Conservation (phyloP, 179 eudicot species). For the Corrigiola litoralis region DNA sequence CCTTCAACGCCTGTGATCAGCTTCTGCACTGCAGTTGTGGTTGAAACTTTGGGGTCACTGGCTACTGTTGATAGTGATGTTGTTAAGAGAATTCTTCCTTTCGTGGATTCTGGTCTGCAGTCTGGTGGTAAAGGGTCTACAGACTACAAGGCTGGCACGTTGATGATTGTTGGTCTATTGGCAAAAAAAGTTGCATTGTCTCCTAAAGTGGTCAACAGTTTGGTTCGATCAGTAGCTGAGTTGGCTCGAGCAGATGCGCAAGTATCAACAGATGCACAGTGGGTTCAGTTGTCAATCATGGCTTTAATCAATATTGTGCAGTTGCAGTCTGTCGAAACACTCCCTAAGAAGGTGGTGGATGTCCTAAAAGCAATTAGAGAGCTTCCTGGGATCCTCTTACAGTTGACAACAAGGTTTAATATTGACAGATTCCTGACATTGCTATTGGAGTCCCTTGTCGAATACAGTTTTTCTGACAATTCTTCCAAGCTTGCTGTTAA, state of each 20-base stretch:
- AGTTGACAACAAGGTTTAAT: constrained; percentile 63
- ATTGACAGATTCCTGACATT: constrained; percentile 62
- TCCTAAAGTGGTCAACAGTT: constrained; percentile 55
- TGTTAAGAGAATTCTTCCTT: constrained; percentile 79
- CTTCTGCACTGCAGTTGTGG: constrained; percentile 75
- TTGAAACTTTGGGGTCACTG: constrained; percentile 65
- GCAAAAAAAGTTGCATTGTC: constrained; percentile 64
- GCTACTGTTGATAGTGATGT: constrained; percentile 45
- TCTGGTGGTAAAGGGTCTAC: constrained; percentile 40
- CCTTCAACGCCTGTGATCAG: constrained; percentile 55
- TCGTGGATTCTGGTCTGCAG: constrained; percentile 58
- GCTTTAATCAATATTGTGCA: constrained; percentile 72
- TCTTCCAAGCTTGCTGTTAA: constrained; percentile 39
- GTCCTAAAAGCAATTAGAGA: constrained; percentile 51
- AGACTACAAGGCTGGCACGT: constrained; percentile 79
- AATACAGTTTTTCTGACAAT: constrained; percentile 55
- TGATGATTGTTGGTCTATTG: constrained; percentile 72
- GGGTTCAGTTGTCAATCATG: constrained; percentile 59
- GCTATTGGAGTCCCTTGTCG: constrained; percentile 64
- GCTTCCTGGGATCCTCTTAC: constrained; percentile 54
- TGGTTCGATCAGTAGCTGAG: constrained; percentile 57
- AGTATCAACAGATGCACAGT: constrained; percentile 53
- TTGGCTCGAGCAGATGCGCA: constrained; percentile 53
- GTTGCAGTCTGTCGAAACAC: constrained; percentile 59
- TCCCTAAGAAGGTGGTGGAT: constrained; percentile 76